Conservation (phyloP, 2,329 filamentous ascomycete species). For the Colletotrichum orchidophilum region DNA sequence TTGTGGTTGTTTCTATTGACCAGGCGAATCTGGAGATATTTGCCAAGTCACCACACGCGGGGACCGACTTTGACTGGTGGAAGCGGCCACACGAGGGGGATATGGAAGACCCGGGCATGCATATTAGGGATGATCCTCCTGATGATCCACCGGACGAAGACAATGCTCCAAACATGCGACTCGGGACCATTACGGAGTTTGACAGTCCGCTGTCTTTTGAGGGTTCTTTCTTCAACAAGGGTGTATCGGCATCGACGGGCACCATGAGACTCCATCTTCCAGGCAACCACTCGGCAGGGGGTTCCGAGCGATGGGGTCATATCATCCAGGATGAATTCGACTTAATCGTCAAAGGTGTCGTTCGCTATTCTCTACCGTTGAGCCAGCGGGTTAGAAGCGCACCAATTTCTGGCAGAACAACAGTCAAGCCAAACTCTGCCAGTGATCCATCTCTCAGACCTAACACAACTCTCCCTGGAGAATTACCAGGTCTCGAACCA, state of each 20-base stretch:
- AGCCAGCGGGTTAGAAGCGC: conserved; percentile 69
- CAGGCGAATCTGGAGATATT: conserved; percentile 93
- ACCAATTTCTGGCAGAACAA: conserved; percentile 67
- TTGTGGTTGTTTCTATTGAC: conserved; percentile 86
- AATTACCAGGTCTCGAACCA: conserved; percentile 21
- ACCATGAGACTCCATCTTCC: conserved; percentile 85
- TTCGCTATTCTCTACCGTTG: conserved; percentile 80
- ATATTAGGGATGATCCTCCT: conserved; percentile 46
- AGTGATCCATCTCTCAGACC: conserved; percentile 57
- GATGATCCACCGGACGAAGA: conserved; percentile 72
- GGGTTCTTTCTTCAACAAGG: conserved; percentile 84
- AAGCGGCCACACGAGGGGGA: conserved; percentile 47
- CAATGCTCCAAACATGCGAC: conserved; percentile 82
- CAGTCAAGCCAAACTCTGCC: conserved; percentile 70
- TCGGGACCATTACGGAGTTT: conserved; percentile 89
- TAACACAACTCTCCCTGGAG: conserved; percentile 46
- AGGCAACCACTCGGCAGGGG: conserved; percentile 88
- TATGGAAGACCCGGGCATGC: conserved; percentile 26
- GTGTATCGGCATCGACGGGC: conserved; percentile 77
- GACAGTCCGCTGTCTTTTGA: conserved; percentile 91
- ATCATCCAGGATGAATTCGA: conserved; percentile 94
- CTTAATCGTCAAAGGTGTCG: conserved; percentile 87
- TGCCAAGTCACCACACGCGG: conserved; percentile 90
- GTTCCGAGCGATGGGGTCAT: conserved; percentile 87
- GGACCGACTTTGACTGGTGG: conserved; percentile 72